Base-by-base conservation (phyloP, 1,284 basidiomycete species). In the Leccinum discolor region DNA sequence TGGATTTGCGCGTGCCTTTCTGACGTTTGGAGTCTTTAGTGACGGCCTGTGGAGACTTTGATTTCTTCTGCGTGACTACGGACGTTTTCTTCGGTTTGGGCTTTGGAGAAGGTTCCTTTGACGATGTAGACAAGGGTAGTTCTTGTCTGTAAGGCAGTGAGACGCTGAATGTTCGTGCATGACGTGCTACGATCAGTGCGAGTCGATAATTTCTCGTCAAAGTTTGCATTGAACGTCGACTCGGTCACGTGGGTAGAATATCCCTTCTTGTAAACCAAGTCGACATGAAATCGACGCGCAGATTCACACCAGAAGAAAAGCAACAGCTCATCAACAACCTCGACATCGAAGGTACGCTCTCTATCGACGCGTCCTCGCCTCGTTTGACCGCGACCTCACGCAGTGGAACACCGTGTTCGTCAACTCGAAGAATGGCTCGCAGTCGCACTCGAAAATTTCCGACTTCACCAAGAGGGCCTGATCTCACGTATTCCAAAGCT, bases 401-500 rank as follows among this genome's bases (percentile, higher is more conserved):
- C 72, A 92, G 91, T 92, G 67, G 84, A 88, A 65, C 88, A 91
- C 76, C 85, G 88, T 54, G 85, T 85, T 29, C 85, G 85, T 62
- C 88, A 89, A 71, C 85, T 93, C 66, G 85, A 90, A 76, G 83
- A 85, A 81, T 89, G 87, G 85, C 88, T 93, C 52, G 80, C 82
- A 62, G 88, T 90, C 71, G 82, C 84, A 8, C 85, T 93, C 61
- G 85, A 90, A 69, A 88, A 88, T 73, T 93, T 92, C 74, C 84
- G 83, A 5, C 76, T 80, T 23, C 89, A 90, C 70, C 89, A 91
- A 73, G 89, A 92, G 73, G 86, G 87, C 3, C 86, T 88, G 65
- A 85, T 93, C 7, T 84, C 84, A n/a, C 86, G 87, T 63, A 89
- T 93, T 57, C 91, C 92, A 0, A 90, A 87, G 71, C 84, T 88